A percentile compares a stretch with the other conserved stretches of the same genome.
These are phyloP conservation scores for Leccinum disarticulatum DNA, from an alignment of 768 basidiomycete species.

Conservation along the genomic window DNA sequence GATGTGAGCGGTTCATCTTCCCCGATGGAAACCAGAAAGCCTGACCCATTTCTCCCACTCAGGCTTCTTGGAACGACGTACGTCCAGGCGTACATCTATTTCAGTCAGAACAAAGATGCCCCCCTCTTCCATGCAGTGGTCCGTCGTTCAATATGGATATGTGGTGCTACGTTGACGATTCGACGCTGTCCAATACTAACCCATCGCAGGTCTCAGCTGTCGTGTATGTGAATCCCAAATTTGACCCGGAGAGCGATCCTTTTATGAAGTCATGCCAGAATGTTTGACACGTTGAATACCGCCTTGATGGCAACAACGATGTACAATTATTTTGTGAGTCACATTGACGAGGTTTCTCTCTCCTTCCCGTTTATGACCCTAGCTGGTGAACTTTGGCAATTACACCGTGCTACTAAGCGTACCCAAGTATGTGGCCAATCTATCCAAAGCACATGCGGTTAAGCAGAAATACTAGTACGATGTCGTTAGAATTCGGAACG, in stretches of 20 bases:
- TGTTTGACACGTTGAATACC: neutral
- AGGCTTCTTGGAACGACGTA: slow-evolving; percentile 10
- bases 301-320: neutral
- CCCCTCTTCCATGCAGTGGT: slow-evolving; percentile 6
- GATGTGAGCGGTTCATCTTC: slow-evolving; percentile 1
- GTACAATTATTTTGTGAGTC: slow-evolving; percentile 5
- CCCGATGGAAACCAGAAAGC: neutral
- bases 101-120: neutral
- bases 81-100: slow-evolving; percentile 8
- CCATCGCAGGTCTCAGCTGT: slow-evolving; percentile 1
- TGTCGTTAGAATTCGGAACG: slow-evolving; percentile 3
- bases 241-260: neutral
- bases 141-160: neutral
- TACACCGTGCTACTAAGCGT: neutral
- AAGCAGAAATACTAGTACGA: neutral
- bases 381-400: slow-evolving; percentile 7
- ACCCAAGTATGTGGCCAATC: neutral
- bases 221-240: neutral
- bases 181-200: neutral
- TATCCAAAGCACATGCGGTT: neutral
- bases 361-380: neutral
- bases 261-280: neutral
- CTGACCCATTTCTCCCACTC: neutral
- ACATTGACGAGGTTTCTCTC: neutral
- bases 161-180: neutral